Conservation (phyloP, 2,329 filamentous ascomycete genomes). For the Metarhizium guizhouense region DNA sequence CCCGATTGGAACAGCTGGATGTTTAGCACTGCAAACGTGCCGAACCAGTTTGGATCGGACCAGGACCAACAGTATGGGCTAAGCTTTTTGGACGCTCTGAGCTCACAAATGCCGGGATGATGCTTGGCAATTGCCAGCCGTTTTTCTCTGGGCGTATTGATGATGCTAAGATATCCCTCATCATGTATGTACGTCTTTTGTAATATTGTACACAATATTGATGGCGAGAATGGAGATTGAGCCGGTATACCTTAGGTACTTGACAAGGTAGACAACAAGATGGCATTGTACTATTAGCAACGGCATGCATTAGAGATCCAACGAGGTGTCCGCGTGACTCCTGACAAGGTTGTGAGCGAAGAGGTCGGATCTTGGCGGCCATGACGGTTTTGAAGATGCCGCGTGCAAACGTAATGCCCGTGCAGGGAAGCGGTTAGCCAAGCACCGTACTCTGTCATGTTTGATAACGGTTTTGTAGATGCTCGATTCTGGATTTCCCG, state of each 20-base stretch:
- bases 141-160: not conserved
- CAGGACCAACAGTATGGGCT: conserved; percentile 14
- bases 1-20: conserved; percentile 19
- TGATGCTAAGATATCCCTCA: not conserved
- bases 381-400: too few relatives aligned
- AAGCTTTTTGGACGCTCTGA: conserved; percentile 16
- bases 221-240: not conserved
- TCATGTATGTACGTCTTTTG: not conserved
- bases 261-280: not conserved
- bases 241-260: not conserved
- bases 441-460: too few relatives aligned
- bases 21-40: conserved; percentile 11
- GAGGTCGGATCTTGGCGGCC: too few relatives aligned
- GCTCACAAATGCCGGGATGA: conserved; percentile 17
- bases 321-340: too few relatives aligned
- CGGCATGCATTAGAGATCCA: too few relatives aligned
- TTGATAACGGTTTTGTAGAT: too few relatives aligned
- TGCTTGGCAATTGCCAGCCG: not conserved
- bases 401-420: too few relatives aligned
- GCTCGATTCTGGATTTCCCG: too few relatives aligned
- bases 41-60: conserved; percentile 8
- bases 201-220: not conserved
- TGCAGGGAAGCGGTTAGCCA: too few relatives aligned
- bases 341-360: too few relatives aligned
- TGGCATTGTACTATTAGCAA: too few relatives aligned